These are phyloP conservation scores for Spathaspora gorwiae DNA, from an alignment of 805 yeast genomes.

Conservation along the genomic window DNA sequence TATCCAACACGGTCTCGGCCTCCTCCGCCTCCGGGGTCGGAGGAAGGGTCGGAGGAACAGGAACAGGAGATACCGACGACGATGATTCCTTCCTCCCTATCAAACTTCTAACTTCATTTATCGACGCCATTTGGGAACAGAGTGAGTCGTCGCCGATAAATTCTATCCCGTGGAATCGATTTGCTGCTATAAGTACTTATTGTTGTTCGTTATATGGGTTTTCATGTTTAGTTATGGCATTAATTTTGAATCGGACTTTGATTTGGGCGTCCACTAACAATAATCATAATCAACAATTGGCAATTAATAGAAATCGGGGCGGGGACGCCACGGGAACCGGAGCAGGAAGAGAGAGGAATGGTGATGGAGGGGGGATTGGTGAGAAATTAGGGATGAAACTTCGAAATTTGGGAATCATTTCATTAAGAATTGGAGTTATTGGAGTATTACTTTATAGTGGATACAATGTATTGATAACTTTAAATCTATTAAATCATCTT, in stretches of 20 bases:
- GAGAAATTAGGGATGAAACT: conserved; percentile 13
- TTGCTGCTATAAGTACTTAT: conserved; percentile 19
- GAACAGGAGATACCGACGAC: not conserved
- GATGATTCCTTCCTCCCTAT: conserved; percentile 3
- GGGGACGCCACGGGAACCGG: conserved; percentile 3
- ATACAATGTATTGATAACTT: conserved; percentile 25
- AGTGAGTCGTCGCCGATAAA: conserved; percentile 5
- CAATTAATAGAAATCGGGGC: conserved; percentile 14
- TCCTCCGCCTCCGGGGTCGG: no score
- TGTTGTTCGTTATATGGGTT: conserved; percentile 36
- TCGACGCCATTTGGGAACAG: conserved; percentile 14
- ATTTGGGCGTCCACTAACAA: conserved; percentile 34
- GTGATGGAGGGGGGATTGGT: no score
- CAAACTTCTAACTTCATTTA: conserved; percentile 6
- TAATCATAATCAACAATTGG: conserved; percentile 17
- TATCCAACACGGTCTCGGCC: no score
- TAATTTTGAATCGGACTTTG: conserved; percentile 33
- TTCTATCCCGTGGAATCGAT: conserved; percentile 8
- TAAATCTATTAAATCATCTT: conserved; percentile 21
- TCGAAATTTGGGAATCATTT: conserved; percentile 15
- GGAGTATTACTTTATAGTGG: conserved; percentile 19
- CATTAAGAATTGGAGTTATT: conserved; percentile 27
- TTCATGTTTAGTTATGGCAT: conserved; percentile 33
- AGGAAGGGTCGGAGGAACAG: no score
- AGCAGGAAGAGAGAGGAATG: not conserved